Conservation (phyloP, 2,329 filamentous ascomycete species). For the Tothia fuscella region DNA sequence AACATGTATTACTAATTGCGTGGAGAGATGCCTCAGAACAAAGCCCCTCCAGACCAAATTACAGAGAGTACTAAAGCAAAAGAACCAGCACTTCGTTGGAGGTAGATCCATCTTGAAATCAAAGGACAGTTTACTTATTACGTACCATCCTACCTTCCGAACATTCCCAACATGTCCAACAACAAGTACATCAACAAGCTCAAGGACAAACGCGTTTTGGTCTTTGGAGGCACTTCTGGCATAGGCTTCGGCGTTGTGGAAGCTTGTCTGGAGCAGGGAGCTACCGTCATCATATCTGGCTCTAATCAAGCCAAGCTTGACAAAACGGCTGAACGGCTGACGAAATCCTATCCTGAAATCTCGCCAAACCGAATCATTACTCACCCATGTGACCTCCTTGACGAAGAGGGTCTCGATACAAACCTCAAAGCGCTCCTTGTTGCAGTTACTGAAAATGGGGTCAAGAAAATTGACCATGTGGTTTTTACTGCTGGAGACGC, state of each 20-base stretch:
- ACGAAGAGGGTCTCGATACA: conserved; percentile 32
- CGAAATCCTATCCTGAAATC: conserved; percentile 28
- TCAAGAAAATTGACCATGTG: conserved; percentile 39
- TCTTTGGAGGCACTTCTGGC: conserved; percentile 52
- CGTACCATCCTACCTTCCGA: conserved; percentile 8
- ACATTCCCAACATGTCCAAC: conserved; percentile 30
- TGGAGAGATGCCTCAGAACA: too few species aligned
- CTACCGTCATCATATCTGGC: conserved; percentile 43
- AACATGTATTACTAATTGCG: too few species aligned
- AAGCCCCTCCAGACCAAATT: too few species aligned
- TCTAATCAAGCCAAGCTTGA: conserved; percentile 41
- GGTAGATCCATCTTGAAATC: too few species aligned
- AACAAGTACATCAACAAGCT: conserved; percentile 39
- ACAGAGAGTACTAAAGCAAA: too few species aligned
- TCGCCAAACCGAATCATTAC: conserved; percentile 26
- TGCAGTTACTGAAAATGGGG: conserved; percentile 15
- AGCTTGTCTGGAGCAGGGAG: conserved; percentile 41
- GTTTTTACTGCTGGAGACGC: conserved; percentile 44
- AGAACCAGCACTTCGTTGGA: too few species aligned
- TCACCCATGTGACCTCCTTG: conserved; percentile 37
- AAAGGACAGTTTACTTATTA: too few species aligned
- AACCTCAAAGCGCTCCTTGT: conserved; percentile 38
- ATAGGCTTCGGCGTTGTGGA: conserved; percentile 52
- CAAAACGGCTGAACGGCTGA: conserved; percentile 33
- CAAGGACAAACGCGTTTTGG: conserved; percentile 35